Evolutionary conservation across 2,329 filamentous ascomycete species (phyloP), one percentile per base, ranked within the genome.

Genomic region (Rugonectria rugulosa): DNA sequence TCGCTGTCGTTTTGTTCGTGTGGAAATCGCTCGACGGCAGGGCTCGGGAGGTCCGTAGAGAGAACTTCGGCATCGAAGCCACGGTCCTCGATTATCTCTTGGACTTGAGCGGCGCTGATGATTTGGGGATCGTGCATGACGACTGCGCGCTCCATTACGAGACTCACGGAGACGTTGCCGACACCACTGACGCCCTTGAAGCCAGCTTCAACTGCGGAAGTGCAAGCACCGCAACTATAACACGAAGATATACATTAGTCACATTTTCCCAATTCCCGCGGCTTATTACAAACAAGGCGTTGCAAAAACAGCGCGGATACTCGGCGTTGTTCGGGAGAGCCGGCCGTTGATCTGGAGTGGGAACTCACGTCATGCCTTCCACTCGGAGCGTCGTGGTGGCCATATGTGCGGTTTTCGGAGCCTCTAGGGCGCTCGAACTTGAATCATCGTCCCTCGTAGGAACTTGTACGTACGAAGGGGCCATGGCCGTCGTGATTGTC

Each of bases 141-240:
- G 36, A 98, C 93, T n/a, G 94, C 95, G 57, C 94, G 87, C 74
- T 97, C 93, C 87, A 97, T 96, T 52, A 97, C 90, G 66, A 99
- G 79, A 72, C 92, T 97, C 67, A 99, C 90, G 9, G 92, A 96
- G 56, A 98, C 92, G 65, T 83, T 92, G 60, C 89, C 90, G 9
- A 95, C 87, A 50, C 95, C 94, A 32, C 89, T 81, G 5, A 96
- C 83, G 63, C 84, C 86, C 68, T 91, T 89, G 77, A 99, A 96
- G 63, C 90, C 95, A 56, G 89, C 86, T 81, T 98, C 94, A 65
- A 99, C 89, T n/a, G 95, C 89, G 38, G 93, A 96, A 23, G 94
- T 97, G 73, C 95, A 99, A 65, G 94, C 89, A 70, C 94, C 93
- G 77, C 95, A 99, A 62, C 83, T 86, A 81, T 84, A 79, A 83